Base-by-base conservation (phyloP, 306 rosid species). In the Casuarina glauca region DNA sequence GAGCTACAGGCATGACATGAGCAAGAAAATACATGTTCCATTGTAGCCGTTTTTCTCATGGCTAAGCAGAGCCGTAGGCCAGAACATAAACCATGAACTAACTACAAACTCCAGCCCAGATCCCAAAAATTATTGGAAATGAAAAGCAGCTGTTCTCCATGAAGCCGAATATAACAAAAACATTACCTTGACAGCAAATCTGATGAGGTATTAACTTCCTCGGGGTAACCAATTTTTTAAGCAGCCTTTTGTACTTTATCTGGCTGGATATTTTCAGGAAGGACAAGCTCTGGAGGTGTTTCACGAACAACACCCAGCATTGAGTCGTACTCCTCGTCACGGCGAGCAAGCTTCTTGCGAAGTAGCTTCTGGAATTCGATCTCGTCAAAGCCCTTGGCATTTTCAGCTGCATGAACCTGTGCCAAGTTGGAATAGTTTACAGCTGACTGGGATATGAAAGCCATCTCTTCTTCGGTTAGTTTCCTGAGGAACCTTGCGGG, bases 401-500 rank as follows among this genome's bases (percentile, higher is more conserved):
- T 89, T 82, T 94, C 97, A 43, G 88, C 92, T 79, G 97, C 97
- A 88, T 95, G 97, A 78, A 86, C 98, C 81, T 89, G 89, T 71
- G 97, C 97, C 89, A 92, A 85, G 85, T 75, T 91, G 89, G 97
- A 66, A 80, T 95, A 95, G 51, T 95, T 93, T 62, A 86, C 7
- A 79, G 97, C 97, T 1, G 96, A 95, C 77, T 95, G 97, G 76
- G 93, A 86, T 74, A 95, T 87, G 87, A 92, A 95, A 72, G 94
- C 82, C 85, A 89, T 89, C 90, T 95, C 99, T 26, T 95, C 90
- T 82, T 95, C 93, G 4, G 97, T 87, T 41, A 95, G 97, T 90
- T 89, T 95, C 86, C 99, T 91, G 85, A 93, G 83, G 86, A 92
- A 93, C 86, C 82, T 92, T 54, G 99, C 97, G 1, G 99, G 99